A percentile compares a stretch with the other conserved stretches of the same genome.
phyloP scores from a whole-genome alignment of 78 protist genomes.

The Dictyostelium capitatum region DNA sequence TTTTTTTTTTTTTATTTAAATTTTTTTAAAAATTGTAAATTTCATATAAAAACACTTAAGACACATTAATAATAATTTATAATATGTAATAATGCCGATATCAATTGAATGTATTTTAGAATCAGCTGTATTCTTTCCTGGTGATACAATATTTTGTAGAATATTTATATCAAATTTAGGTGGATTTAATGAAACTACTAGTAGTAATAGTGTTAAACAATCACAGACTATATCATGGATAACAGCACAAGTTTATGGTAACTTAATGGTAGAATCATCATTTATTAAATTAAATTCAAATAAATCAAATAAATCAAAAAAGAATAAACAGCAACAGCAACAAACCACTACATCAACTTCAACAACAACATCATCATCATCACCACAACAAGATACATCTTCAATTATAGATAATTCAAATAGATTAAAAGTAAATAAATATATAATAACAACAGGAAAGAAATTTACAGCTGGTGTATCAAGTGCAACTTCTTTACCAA shows the following conservation, averaged over 20 bases:
- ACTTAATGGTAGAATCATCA: constrained; percentile 44
- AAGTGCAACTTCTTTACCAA: constrained; percentile 66
- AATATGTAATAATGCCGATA: background rate
- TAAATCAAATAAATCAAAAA: background rate
- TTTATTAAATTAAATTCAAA: constrained; percentile 22
- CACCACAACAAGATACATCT: background rate
- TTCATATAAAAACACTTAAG: no score
- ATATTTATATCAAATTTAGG: constrained; percentile 48
- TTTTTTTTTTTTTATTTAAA: no score
- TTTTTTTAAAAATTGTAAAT: no score
- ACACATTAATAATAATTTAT: no score
- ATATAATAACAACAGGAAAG: background rate
- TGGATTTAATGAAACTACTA: background rate
- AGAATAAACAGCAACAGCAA: background rate
- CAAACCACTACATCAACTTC: background rate
- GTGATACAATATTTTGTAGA: constrained; percentile 78
- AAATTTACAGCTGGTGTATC: constrained; percentile 37
- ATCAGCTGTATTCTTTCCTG: constrained; percentile 77
- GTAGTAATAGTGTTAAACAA: background rate
- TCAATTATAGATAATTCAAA: background rate
- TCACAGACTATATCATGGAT: constrained; percentile 52
- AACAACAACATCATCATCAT: background rate
- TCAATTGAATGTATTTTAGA: constrained; percentile 73
- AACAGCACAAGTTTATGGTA: constrained; percentile 75
- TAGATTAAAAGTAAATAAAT: background rate